Percentiles rank a stretch among this genome's conserved stretches.
These are phyloP conservation scores for Davidsoniella neocaledoniae DNA, from an alignment of 2,329 filamentous ascomycete genomes.

Conservation along the genomic window DNA sequence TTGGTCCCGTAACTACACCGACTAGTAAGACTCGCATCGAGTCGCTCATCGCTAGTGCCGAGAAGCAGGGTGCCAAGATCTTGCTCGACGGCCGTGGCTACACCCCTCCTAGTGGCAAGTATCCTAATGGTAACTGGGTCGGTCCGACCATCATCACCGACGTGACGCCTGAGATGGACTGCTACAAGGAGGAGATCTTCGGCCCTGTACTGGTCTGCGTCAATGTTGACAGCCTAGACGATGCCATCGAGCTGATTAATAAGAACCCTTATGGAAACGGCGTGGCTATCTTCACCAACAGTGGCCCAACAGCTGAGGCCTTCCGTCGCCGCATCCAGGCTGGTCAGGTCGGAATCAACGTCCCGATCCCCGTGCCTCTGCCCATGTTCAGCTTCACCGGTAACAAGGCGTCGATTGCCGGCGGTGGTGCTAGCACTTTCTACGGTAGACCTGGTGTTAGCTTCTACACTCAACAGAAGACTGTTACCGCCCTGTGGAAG, in stretches of 20 bases:
- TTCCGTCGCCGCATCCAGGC: slow-evolving; percentile 73
- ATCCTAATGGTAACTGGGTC: slow-evolving; percentile 61
- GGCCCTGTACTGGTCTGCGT: slow-evolving; percentile 71
- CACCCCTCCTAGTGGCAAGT: slow-evolving; percentile 47
- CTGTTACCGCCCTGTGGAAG: slow-evolving; percentile 77
- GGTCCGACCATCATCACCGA: slow-evolving; percentile 70
- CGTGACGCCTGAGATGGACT: slow-evolving; percentile 65
- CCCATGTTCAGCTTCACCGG: slow-evolving; percentile 59
- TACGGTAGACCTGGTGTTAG: slow-evolving; percentile 84
- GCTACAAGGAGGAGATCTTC: slow-evolving; percentile 76
- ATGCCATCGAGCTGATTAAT: slow-evolving; percentile 70
- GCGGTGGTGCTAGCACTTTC: slow-evolving; percentile 82
- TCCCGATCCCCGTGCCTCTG: slow-evolving; percentile 57
- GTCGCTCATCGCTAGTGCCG: slow-evolving; percentile 55
- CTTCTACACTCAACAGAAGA: slow-evolving; percentile 97
- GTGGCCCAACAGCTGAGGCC: slow-evolving; percentile 56
- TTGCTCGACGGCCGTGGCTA: slow-evolving; percentile 65
- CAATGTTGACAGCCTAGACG: slow-evolving; percentile 60
- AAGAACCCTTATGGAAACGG: slow-evolving; percentile 77
- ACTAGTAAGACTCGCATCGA: slow-evolving; percentile 68
- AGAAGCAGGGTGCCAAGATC: slow-evolving; percentile 66
- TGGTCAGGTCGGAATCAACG: slow-evolving; percentile 74
- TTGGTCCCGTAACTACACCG: slow-evolving; percentile 68
- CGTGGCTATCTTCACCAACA: slow-evolving; percentile 68
- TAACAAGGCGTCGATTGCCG: slow-evolving; percentile 81